Percentiles rank a stretch among this genome's conserved stretches.
Evolutionary conservation across 2,329 filamentous ascomycete species (phyloP).

Genomic region (Penicillium thymicola): DNA sequence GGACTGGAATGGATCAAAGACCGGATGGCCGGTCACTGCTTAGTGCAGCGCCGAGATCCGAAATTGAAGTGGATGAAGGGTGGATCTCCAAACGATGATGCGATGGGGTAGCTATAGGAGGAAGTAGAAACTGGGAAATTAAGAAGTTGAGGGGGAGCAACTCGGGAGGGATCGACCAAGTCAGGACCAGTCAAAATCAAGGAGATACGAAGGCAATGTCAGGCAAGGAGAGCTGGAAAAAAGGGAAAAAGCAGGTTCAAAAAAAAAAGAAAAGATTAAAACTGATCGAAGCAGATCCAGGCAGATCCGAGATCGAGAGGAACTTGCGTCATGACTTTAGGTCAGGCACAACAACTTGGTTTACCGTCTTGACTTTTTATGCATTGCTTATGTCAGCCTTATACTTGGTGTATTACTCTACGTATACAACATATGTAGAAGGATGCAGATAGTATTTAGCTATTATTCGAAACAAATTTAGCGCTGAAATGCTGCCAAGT

Average conservation of each 20-base stretch:
- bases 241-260: not conserved
- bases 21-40: conserved; percentile 24
- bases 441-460: too few relatives aligned
- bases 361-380: not conserved
- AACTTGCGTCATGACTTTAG: conserved; percentile 27
- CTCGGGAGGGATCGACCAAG: not conserved
- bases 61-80: conserved; percentile 13
- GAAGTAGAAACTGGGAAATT: not conserved
- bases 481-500: too few relatives aligned
- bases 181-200: not conserved
- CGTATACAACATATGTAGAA: too few relatives aligned
- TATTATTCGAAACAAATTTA: too few relatives aligned
- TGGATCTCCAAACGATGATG: conserved; percentile 6
- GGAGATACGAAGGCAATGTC: conserved; percentile 3
- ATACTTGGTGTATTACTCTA: too few relatives aligned
- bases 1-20: not conserved
- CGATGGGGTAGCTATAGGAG: not conserved
- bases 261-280: not conserved
- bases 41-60: conserved; percentile 23
- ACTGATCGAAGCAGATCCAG: not conserved
- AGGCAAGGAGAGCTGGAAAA: not conserved
- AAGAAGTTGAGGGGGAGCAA: conserved; percentile 6
- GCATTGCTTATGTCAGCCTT: not conserved
- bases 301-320: conserved; percentile 9
- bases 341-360: conserved; percentile 10